Conservation (phyloP, 148 eudicot genomes). For the Camellia japonica region DNA sequence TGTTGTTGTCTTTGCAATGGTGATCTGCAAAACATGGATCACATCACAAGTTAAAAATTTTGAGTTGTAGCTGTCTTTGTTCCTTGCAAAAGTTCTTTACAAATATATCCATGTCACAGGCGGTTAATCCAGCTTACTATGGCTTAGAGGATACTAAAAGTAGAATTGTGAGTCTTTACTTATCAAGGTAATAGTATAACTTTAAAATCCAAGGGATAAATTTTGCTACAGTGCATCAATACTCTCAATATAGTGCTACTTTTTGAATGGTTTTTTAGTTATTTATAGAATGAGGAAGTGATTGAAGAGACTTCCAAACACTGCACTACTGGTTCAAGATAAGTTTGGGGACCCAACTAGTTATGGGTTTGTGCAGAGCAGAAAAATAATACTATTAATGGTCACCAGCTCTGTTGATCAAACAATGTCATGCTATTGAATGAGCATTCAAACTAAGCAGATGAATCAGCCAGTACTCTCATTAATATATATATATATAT, state of each 20-base stretch:
- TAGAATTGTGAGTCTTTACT: conserved; percentile 65
- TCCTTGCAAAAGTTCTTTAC: conserved; percentile 1
- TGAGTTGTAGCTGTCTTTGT: neutral
- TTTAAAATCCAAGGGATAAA: neutral
- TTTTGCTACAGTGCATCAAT: conserved; percentile 3
- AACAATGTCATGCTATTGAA: no score
- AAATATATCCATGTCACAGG: conserved; percentile 37
- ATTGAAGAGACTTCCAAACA: no score
- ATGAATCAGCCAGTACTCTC: no score
- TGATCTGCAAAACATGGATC: neutral
- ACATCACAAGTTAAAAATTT: neutral
- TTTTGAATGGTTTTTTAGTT: neutral
- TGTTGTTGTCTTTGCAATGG: neutral
- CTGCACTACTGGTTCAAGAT: no score
- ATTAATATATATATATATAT: no score
- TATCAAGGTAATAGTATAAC: conserved; percentile 60
- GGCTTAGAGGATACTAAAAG: conserved; percentile 80
- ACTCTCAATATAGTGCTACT: neutral
- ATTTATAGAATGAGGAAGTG: no score
- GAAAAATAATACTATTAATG: no score
- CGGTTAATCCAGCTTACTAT: conserved; percentile 90
- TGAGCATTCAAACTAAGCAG: no score
- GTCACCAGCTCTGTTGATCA: no score
- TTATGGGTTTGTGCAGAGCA: no score
- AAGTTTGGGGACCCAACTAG: no score